These are phyloP conservation scores for Talaromyces ruber DNA, from an alignment of 495 filamentous ascomycete genomes.

Conservation along the genomic window DNA sequence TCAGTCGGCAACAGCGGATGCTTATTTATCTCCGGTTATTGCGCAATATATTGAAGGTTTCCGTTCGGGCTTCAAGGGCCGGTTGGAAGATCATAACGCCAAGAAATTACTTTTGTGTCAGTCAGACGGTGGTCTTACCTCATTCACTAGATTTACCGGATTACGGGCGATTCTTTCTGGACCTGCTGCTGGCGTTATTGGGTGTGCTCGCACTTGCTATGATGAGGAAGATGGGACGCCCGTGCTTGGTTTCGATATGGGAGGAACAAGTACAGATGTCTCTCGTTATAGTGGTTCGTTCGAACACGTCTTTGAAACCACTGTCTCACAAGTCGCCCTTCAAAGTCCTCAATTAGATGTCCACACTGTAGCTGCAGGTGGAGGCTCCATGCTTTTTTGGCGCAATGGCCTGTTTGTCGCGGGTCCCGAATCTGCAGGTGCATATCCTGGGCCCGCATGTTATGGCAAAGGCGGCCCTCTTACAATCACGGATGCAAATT, in stretches of 20 bases:
- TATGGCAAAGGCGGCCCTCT: slow-evolving; percentile 91
- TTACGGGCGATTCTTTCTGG: slow-evolving; percentile 52
- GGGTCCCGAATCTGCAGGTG: slow-evolving; percentile 86
- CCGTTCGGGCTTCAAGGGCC: slow-evolving; percentile 50
- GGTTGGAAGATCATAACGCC: slow-evolving; percentile 38
- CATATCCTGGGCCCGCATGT: slow-evolving; percentile 89
- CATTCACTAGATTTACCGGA: slow-evolving; percentile 49
- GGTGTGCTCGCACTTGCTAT: slow-evolving; percentile 90
- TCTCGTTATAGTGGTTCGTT: slow-evolving; percentile 88
- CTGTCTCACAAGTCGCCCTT: slow-evolving; percentile 89
- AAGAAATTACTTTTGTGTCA: slow-evolving; percentile 47
- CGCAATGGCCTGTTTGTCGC: slow-evolving; percentile 94
- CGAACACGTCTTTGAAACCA: slow-evolving; percentile 96
- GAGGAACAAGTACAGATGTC: slow-evolving; percentile 90
- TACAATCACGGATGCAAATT: slow-evolving; percentile 90
- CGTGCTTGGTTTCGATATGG: slow-evolving; percentile 97
- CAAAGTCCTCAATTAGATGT: slow-evolving; percentile 95
- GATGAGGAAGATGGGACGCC: slow-evolving; percentile 79
- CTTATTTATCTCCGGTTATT: slow-evolving; percentile 92
- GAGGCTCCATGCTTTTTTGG: slow-evolving; percentile 83
- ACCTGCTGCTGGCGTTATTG: slow-evolving; percentile 68
- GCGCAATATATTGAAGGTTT: slow-evolving; percentile 93
- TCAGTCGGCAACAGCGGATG: slow-evolving; percentile 90
- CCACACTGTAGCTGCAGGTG: slow-evolving; percentile 93
- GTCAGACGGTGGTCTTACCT: slow-evolving; percentile 47